Evolutionary conservation across 495 filamentous ascomycete genomes (phyloP).

Genomic region (Lophium mytilinum): DNA sequence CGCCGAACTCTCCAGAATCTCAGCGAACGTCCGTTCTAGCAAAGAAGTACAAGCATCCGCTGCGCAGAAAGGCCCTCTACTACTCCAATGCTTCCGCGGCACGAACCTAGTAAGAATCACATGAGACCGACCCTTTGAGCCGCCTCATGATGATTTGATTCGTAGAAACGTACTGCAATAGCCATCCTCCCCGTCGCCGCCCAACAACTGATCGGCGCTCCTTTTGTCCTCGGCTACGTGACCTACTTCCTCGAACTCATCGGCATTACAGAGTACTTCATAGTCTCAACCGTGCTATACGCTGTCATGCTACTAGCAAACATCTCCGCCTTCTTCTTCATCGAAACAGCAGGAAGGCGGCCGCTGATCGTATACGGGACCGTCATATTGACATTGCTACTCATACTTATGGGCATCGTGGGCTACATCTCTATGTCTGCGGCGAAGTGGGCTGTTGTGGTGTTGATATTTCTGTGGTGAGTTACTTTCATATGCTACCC

Average conservation of each 20-base stretch:
- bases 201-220: constrained; percentile 1
- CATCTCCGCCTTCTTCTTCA: constrained; percentile 1
- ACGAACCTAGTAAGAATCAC: neutral
- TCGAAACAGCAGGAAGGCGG: neutral
- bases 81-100: neutral
- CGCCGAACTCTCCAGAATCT: neutral
- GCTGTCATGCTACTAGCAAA: neutral
- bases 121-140: no score
- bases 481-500: neutral
- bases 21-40: neutral
- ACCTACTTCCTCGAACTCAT: constrained; percentile 1
- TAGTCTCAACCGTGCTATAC: neutral
- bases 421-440: neutral
- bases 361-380: neutral
- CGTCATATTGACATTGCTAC: neutral
- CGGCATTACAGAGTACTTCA: neutral
- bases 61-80: neutral
- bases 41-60: neutral
- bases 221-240: constrained; percentile 1
- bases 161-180: constrained; percentile 1
- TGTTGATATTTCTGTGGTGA: constrained; percentile 1
- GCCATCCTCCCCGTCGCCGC: neutral
- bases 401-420: constrained; percentile 1
- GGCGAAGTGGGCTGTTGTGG: neutral
- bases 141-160: neutral